Percentiles rank a stretch among this genome's conserved stretches.
These are phyloP conservation scores for Salinomyces thailandicus DNA, from an alignment of 2,329 filamentous ascomycete species.

Conservation along the genomic window DNA sequence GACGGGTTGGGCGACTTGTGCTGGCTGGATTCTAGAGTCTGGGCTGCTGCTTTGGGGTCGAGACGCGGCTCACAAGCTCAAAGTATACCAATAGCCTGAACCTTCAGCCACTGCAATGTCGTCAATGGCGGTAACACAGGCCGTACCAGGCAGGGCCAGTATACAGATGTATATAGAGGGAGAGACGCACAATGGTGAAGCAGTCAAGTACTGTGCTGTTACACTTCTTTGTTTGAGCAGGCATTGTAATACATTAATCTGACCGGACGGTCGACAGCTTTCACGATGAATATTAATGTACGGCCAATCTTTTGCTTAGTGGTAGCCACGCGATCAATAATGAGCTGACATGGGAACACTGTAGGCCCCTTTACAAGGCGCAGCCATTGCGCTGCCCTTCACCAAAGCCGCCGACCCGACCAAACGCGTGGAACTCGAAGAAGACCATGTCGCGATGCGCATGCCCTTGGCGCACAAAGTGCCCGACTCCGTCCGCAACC, in stretches of 20 bases:
- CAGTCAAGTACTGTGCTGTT: too few relatives aligned
- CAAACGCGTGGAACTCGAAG: conserved; percentile 12
- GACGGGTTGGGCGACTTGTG: too few relatives aligned
- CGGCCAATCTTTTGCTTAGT: not conserved
- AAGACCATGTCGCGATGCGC: conserved; percentile 15
- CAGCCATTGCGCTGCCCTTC: conserved; percentile 22
- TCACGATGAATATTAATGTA: not conserved
- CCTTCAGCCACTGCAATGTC: not conserved
- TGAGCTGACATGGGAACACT: not conserved
- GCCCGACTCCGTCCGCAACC: conserved; percentile 20
- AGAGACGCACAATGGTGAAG: too few relatives aligned
- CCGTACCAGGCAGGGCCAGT: too few relatives aligned
- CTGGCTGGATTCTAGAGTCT: too few relatives aligned
- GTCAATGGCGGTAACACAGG: not conserved
- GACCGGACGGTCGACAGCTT: not conserved
- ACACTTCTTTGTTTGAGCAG: not conserved
- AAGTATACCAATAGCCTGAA: too few relatives aligned
- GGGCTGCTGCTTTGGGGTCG: too few relatives aligned
- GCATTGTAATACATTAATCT: not conserved
- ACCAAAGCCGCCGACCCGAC: conserved; percentile 21
- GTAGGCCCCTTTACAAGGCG: conserved; percentile 1
- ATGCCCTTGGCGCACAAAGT: conserved; percentile 17
- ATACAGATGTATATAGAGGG: too few relatives aligned
- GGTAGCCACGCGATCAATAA: not conserved
- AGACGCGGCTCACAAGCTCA: too few relatives aligned